Evolutionary conservation across 1,284 basidiomycete genomes (phyloP).

Genomic region (Rhodotorula glutinis): DNA sequence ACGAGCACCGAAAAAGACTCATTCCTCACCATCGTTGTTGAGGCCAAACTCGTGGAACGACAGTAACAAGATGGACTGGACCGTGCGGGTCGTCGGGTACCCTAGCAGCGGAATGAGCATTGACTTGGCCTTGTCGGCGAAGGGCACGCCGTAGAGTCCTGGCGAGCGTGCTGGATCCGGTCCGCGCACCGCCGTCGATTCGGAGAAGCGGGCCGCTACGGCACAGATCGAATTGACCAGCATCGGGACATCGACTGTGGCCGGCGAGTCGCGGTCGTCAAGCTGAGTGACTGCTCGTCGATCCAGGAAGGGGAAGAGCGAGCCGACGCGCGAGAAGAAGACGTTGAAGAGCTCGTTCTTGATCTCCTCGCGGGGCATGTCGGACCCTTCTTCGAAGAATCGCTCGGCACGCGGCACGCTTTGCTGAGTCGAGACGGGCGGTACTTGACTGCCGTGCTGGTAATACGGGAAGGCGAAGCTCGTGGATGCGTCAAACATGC

Average conservation of each 20-base stretch:
- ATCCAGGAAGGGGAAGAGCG: constrained; percentile 9
- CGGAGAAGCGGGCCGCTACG: constrained; percentile 6
- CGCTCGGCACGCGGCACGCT: neutral
- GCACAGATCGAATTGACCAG: constrained; percentile 10
- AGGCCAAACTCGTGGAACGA: constrained; percentile 1
- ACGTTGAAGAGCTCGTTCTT: neutral
- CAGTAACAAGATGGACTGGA: constrained; percentile 1
- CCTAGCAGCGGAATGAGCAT: constrained; percentile 8
- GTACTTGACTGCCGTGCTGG: constrained; percentile 3
- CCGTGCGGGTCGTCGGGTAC: constrained; percentile 2
- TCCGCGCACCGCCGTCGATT: neutral
- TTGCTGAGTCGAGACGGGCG: neutral
- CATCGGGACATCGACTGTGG: neutral
- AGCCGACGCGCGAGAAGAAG: constrained; percentile 6
- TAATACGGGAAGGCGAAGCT: neutral
- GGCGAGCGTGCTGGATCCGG: neutral
- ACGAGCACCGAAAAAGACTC: too few relatives aligned
- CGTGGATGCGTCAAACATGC: neutral
- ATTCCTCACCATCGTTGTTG: constrained; percentile 5
- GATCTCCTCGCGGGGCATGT: neutral
- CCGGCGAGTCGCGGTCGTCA: neutral
- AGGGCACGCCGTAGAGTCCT: constrained; percentile 1
- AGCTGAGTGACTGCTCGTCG: neutral
- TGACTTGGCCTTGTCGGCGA: constrained; percentile 12
- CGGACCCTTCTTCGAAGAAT: constrained; percentile 13